Percentiles rank a stretch among this genome's conserved stretches.
Evolutionary conservation across 106 monocot genomes (phyloP).

Genomic region (Posidonia australis): DNA sequence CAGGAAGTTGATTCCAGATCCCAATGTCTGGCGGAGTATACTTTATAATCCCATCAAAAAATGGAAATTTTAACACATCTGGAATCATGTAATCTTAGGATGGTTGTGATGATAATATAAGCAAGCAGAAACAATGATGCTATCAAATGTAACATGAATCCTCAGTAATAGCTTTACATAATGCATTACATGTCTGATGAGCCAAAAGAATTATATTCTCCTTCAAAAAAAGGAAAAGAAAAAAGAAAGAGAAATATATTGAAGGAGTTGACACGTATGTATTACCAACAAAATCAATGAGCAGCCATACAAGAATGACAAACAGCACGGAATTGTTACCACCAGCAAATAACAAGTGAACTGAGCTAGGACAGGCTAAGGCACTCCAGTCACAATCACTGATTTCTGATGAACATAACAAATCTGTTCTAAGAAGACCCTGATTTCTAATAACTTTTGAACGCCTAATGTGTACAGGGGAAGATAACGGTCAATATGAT

Average conservation of each 20-base stretch:
- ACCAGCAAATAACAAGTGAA: neutral
- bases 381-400: neutral
- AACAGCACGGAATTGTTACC: neutral
- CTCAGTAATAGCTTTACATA: neutral
- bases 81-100: neutral
- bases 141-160: too few relatives aligned
- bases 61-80: neutral
- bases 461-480: too few relatives aligned
- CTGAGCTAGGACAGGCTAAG: neutral
- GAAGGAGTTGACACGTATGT: too few relatives aligned
- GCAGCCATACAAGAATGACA: neutral
- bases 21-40: too few relatives aligned
- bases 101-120: neutral
- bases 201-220: too few relatives aligned
- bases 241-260: too few relatives aligned
- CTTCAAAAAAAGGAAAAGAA: too few relatives aligned
- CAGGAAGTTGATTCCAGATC: too few relatives aligned
- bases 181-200: too few relatives aligned
- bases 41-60: neutral
- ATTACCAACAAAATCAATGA: too few relatives aligned
- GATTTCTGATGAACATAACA: neutral
- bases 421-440: neutral
- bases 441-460: too few relatives aligned
- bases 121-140: neutral
- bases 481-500: neutral